A percentile compares a stretch with the other conserved stretches of the same genome.
Conservation (phyloP, 148 eudicot genomes). For the Heliosperma pusillum region DNA sequence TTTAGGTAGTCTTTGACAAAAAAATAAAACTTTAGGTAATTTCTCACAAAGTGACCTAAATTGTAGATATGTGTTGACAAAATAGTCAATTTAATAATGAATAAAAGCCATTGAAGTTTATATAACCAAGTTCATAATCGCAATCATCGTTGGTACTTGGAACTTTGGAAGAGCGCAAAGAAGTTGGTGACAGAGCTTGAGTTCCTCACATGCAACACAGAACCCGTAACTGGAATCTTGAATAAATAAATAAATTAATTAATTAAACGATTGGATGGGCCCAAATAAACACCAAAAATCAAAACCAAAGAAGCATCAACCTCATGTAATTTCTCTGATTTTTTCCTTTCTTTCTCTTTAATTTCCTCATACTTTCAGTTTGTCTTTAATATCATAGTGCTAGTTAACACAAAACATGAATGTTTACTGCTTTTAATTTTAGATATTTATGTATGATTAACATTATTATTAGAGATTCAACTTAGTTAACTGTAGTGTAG, state of each 20-base stretch:
- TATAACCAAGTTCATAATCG: too few species aligned
- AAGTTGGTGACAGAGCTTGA: not conserved
- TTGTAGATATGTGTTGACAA: too few species aligned
- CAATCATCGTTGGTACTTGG: too few species aligned
- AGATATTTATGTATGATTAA: not conserved
- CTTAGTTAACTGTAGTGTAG: not conserved
- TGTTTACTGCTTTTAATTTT: too few species aligned
- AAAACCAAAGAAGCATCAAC: slow-evolving; percentile 50
- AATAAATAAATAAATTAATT: not conserved
- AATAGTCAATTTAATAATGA: too few species aligned
- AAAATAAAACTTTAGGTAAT: too few species aligned
- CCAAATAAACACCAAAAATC: slow-evolving; percentile 70
- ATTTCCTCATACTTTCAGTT: not conserved
- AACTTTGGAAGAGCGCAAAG: not conserved
- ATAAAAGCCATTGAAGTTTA: too few species aligned
- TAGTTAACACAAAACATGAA: not conserved
- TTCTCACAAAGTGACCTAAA: too few species aligned
- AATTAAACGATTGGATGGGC: slow-evolving; percentile 46
- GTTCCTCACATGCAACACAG: not conserved
- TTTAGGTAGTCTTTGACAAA: too few species aligned
- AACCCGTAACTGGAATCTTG: not conserved
- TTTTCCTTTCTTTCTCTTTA: not conserved
- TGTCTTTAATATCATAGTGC: not conserved
- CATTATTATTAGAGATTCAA: not conserved
- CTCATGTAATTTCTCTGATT: not conserved